Evolutionary conservation across 495 filamentous ascomycete species (phyloP).

Genomic region (Hypoxylon lenormandii): DNA sequence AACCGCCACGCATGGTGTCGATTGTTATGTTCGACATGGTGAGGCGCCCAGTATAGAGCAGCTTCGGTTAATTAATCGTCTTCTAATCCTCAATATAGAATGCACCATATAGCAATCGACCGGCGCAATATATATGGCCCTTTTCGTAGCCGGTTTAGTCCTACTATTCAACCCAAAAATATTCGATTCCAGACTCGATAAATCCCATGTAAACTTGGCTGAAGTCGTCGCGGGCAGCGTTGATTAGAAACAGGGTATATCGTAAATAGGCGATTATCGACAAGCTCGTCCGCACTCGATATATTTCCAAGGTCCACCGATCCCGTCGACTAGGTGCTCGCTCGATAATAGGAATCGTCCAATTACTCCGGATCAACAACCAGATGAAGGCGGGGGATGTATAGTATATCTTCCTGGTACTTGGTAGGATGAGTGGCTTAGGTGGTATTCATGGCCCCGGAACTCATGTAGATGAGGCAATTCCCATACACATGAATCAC

Average conservation of each 20-base stretch:
- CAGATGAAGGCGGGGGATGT: conserved; percentile 7
- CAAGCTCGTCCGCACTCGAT: conserved; percentile 14
- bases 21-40: conserved; percentile 50
- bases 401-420: conserved; percentile 20
- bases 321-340: conserved; percentile 16
- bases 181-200: conserved; percentile 3
- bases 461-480: conserved; percentile 40
- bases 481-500: conserved; percentile 46
- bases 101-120: background rate
- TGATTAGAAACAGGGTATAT: conserved; percentile 12
- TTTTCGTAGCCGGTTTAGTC: background rate
- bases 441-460: conserved; percentile 41
- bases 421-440: conserved; percentile 23
- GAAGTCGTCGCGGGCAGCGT: conserved; percentile 13
- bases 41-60: conserved; percentile 5
- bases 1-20: conserved; percentile 37
- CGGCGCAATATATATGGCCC: conserved; percentile 5
- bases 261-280: background rate
- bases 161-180: conserved; percentile 5
- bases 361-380: conserved; percentile 23
- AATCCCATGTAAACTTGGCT: conserved; percentile 2
- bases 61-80: conserved; percentile 1
- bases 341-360: conserved; percentile 24
- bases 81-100: background rate
- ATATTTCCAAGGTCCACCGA: conserved; percentile 8